Evolutionary conservation across 2,329 filamentous ascomycete genomes (phyloP).

Genomic region (Aaosphaeria arxii): DNA sequence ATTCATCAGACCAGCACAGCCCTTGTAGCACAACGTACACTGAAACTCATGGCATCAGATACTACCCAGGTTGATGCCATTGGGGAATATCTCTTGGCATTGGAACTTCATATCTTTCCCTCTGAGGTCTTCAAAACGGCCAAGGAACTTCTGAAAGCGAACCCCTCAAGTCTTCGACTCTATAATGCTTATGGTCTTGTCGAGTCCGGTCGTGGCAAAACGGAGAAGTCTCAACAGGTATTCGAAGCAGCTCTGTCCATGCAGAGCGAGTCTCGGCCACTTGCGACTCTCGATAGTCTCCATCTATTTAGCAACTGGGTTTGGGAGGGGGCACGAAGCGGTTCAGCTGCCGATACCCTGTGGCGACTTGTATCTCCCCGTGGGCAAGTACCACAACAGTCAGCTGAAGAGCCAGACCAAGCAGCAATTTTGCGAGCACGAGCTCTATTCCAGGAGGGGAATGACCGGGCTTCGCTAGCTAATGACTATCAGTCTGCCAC

Average conservation of each 20-base stretch:
- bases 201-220: constrained; percentile 60
- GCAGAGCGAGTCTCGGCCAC: constrained; percentile 47
- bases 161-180: constrained; percentile 61
- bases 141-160: constrained; percentile 69
- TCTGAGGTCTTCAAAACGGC: constrained; percentile 63
- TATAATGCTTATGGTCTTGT: constrained; percentile 79
- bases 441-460: constrained; percentile 7
- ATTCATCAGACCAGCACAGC: constrained; percentile 5
- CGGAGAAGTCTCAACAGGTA: constrained; percentile 60
- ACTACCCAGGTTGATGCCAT: constrained; percentile 45
- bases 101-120: constrained; percentile 59
- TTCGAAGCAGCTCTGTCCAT: constrained; percentile 66
- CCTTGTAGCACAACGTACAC: constrained; percentile 27
- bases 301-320: constrained; percentile 59
- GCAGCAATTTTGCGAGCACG: constrained; percentile 14
- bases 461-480: constrained; percentile 56
- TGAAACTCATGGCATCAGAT: constrained; percentile 57
- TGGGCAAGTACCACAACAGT: constrained; percentile 11
- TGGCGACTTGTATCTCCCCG: constrained; percentile 31
- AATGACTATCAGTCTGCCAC: constrained; percentile 43
- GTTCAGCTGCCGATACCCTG: constrained; percentile 31
- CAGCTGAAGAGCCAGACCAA: constrained; percentile 6
- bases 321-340: constrained; percentile 62
- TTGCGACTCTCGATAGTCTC: constrained; percentile 46
- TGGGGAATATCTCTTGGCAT: constrained; percentile 67